phyloP scores from a whole-genome alignment of 495 filamentous ascomycete species.

The Polyplosphaeria fusca region DNA sequence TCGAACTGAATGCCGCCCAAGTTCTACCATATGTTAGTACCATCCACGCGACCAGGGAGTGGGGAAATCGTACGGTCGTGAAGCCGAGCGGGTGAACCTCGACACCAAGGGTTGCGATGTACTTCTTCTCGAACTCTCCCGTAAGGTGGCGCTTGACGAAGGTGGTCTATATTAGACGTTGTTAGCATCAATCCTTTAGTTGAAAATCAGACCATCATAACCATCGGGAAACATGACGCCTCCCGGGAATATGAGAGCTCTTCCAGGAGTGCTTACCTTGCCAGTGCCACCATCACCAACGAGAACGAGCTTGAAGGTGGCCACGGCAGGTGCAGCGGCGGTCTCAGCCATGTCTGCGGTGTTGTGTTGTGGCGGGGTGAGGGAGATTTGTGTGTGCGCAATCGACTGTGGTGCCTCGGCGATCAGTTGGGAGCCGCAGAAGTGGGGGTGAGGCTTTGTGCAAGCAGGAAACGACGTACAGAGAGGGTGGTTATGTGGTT shows the following conservation, averaged over 20 bases:
- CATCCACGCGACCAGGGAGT: not conserved
- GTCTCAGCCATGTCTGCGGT: constrained; percentile 38
- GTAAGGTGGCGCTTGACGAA: constrained; percentile 99
- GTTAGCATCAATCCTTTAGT: constrained; percentile 13
- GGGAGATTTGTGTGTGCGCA: constrained; percentile 31
- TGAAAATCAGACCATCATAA: no score
- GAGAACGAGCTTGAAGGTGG: constrained; percentile 99
- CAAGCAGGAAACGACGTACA: constrained; percentile 4
- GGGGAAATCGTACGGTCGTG: constrained; percentile 68
- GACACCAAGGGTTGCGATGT: constrained; percentile 98
- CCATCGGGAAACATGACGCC: not conserved
- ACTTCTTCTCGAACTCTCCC: constrained; percentile 99
- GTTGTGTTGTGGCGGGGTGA: constrained; percentile 40
- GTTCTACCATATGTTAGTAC: constrained; percentile 59
- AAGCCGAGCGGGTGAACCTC: constrained; percentile 96
- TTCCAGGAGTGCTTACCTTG: constrained; percentile 64
- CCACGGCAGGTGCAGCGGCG: constrained; percentile 44
- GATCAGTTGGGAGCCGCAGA: constrained; percentile 24
- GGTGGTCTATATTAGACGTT: constrained; percentile 68
- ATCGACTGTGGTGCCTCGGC: constrained; percentile 6
- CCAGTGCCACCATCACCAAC: constrained; percentile 99
- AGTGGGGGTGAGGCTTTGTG: not conserved
- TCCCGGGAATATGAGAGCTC: not conserved
- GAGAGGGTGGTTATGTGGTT: constrained; percentile 9
- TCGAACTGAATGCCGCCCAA: constrained; percentile 96